phyloP scores from a whole-genome alignment of 2,329 filamentous ascomycete genomes.

The Cytospora paraplurivora region DNA sequence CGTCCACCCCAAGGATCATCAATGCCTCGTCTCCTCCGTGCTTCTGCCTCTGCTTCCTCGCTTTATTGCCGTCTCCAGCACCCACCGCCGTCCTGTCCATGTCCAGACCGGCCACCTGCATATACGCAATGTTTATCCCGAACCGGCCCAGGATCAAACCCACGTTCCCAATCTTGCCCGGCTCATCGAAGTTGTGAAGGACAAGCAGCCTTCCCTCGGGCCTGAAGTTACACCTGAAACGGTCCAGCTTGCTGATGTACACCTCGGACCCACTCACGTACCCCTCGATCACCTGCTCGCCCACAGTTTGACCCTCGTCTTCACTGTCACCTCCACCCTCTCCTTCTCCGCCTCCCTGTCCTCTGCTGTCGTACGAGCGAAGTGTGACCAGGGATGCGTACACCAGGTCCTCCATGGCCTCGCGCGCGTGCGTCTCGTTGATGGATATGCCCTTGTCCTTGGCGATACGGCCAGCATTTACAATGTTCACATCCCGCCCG shows the following conservation, averaged over 20 bases:
- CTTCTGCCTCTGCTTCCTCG: slow-evolving; percentile 30
- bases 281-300: slow-evolving; percentile 60
- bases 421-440: slow-evolving; percentile 69
- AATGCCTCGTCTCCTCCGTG: slow-evolving; percentile 65
- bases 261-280: slow-evolving; percentile 65
- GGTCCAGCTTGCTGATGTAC: slow-evolving; percentile 72
- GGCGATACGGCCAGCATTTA: slow-evolving; percentile 76
- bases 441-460: slow-evolving; percentile 77
- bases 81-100: slow-evolving; percentile 35
- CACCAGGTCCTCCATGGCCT: slow-evolving; percentile 62
- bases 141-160: slow-evolving; percentile 69
- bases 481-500: slow-evolving; percentile 74
- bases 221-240: slow-evolving; percentile 73
- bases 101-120: slow-evolving; percentile 68
- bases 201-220: slow-evolving; percentile 76
- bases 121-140: slow-evolving; percentile 77
- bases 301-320: slow-evolving; percentile 19
- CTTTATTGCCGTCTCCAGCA: slow-evolving; percentile 31
- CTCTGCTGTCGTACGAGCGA: slow-evolving; percentile 50
- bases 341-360: slow-evolving; percentile 12
- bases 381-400: slow-evolving; percentile 74
- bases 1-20: slow-evolving; percentile 79
- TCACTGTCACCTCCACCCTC: slow-evolving; percentile 26
- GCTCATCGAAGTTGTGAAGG: slow-evolving; percentile 78
- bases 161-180: slow-evolving; percentile 81